These are phyloP conservation scores for Yarrowia phangngaensis DNA, from an alignment of 805 yeast species.

Conservation along the genomic window DNA sequence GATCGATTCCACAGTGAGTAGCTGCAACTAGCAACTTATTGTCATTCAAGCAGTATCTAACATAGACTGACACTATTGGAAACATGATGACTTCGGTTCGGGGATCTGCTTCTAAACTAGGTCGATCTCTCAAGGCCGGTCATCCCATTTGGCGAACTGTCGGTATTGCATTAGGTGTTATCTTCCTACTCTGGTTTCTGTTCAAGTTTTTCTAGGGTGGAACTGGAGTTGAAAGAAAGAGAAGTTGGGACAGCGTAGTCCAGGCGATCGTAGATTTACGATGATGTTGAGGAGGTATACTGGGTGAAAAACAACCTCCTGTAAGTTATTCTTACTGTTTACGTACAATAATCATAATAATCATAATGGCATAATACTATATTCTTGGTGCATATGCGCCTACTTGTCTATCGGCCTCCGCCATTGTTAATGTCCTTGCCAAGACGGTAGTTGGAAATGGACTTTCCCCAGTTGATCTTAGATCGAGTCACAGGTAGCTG, in stretches of 20 bases:
- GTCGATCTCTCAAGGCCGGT: constrained; percentile 56
- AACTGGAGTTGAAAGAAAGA: too few species aligned
- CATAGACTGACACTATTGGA: constrained; percentile 49
- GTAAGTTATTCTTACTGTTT: too few species aligned
- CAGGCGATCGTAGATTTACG: too few species aligned
- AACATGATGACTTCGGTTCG: constrained; percentile 49
- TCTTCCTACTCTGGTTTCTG: constrained; percentile 57
- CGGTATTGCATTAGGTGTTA: constrained; percentile 50
- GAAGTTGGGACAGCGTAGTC: too few species aligned
- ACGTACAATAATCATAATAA: too few species aligned
- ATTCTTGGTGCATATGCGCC: not conserved
- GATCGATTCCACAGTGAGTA: constrained; percentile 41
- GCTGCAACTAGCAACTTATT: not conserved
- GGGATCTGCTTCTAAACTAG: constrained; percentile 50
- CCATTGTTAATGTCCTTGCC: constrained; percentile 45
- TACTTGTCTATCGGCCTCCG: constrained; percentile 13
- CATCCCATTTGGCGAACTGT: constrained; percentile 59
- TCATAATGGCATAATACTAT: too few species aligned
- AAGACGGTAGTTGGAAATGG: constrained; percentile 81
- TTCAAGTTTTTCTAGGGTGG: constrained; percentile 49
- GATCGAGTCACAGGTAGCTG: constrained; percentile 88
- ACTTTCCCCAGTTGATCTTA: constrained; percentile 91
- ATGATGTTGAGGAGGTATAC: too few species aligned
- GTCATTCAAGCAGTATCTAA: constrained; percentile 43
- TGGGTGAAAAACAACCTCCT: too few species aligned